Conservation (phyloP, 306 rosid species). For the Hippophae rhamnoides region DNA sequence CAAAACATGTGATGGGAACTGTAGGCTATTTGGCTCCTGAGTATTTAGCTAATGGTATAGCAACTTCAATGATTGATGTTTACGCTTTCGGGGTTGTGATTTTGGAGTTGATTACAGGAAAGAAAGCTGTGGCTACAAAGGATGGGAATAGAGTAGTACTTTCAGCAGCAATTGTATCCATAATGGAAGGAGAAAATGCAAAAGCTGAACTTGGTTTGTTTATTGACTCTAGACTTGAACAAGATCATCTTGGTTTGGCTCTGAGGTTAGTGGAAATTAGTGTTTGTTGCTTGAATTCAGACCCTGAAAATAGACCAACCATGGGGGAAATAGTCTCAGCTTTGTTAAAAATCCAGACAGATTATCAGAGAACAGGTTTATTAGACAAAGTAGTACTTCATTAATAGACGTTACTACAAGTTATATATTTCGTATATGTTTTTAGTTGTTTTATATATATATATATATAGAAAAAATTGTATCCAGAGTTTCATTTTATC, state of each 20-base stretch:
- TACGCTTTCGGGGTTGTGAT: slow-evolving; percentile 55
- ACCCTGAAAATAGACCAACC: slow-evolving; percentile 27
- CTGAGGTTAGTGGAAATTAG: slow-evolving; percentile 33
- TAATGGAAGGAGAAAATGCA: slow-evolving; percentile 21
- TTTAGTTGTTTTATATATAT: too few species aligned
- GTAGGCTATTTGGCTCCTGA: slow-evolving; percentile 45
- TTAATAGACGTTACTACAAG: too few species aligned
- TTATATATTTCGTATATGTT: too few species aligned
- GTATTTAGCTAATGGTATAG: slow-evolving; percentile 28
- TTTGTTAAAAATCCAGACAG: slow-evolving; percentile 19
- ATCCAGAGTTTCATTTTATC: too few species aligned
- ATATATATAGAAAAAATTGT: too few species aligned
- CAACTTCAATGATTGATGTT: slow-evolving; percentile 48
- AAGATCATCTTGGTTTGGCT: slow-evolving; percentile 18
- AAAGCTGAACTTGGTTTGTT: slow-evolving; percentile 28
- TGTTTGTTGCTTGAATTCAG: slow-evolving; percentile 40
- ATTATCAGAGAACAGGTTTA: slow-evolving; percentile 8
- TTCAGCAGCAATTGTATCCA: slow-evolving; percentile 15
- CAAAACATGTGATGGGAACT: slow-evolving; percentile 15
- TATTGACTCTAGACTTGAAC: slow-evolving; percentile 36
- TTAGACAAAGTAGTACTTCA: neutral
- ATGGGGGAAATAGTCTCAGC: slow-evolving; percentile 20
- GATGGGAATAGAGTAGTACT: slow-evolving; percentile 41
- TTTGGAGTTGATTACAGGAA: slow-evolving; percentile 50
- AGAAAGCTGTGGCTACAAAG: slow-evolving; percentile 26